Conservation (phyloP, 148 eudicot genomes). For the Vaccinium darrowii region DNA sequence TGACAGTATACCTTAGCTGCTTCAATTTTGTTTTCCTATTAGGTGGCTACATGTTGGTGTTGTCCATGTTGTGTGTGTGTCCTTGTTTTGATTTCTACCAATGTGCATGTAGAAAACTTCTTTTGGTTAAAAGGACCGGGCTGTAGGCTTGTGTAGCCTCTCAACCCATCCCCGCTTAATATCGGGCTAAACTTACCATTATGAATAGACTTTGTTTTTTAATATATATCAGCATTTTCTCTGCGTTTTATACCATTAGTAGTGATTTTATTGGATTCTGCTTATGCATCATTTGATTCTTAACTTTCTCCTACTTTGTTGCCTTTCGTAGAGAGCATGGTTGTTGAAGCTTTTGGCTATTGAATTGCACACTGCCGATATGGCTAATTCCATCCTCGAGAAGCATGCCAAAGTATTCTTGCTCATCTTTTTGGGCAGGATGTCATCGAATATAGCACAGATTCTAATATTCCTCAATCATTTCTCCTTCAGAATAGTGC, state of each 20-base stretch:
- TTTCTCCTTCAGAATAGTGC: conserved; percentile 37
- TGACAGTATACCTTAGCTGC: background rate
- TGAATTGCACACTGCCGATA: conserved; percentile 73
- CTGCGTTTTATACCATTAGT: background rate
- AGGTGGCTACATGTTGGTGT: too few relatives aligned
- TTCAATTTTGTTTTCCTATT: background rate
- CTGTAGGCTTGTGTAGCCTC: background rate
- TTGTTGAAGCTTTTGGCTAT: conserved; percentile 84
- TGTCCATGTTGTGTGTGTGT: too few relatives aligned
- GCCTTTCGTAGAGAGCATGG: conserved; percentile 80
- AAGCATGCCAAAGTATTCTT: conserved; percentile 75
- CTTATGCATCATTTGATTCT: conserved; percentile 1
- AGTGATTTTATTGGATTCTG: conserved; percentile 17
- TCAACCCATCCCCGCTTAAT: background rate
- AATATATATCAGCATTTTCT: background rate
- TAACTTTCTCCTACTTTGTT: background rate
- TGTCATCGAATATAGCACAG: conserved; percentile 37
- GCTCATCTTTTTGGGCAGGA: conserved; percentile 57
- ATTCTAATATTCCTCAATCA: conserved; percentile 34
- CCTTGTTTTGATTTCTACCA: too few relatives aligned
- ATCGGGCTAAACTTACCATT: background rate
- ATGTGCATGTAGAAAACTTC: too few relatives aligned
- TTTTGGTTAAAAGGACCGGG: too few relatives aligned
- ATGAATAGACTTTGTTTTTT: background rate
- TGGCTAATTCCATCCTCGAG: conserved; percentile 56